A percentile compares a stretch with the other conserved stretches of the same genome.
Conservation (phyloP, 202 grass and related monocot species). For the Cymbopogon flexuosus region DNA sequence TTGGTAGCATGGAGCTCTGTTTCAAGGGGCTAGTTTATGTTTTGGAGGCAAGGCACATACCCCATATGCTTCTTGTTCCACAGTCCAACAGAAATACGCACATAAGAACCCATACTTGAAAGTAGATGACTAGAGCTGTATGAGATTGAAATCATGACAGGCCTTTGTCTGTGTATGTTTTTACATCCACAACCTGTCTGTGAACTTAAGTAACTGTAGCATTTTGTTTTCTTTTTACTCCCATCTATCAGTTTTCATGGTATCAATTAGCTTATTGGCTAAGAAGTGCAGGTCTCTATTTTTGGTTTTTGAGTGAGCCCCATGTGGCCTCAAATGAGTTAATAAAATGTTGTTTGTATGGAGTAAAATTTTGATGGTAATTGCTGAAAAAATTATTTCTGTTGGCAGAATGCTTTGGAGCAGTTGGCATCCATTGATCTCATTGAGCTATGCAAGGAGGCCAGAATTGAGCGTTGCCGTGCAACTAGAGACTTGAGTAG, state of each 20-base stretch:
- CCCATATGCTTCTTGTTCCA: background rate
- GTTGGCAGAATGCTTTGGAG: conserved; percentile 79
- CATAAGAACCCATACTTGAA: background rate
- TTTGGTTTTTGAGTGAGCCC: background rate
- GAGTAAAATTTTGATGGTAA: background rate
- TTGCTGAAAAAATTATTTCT: conserved; percentile 31
- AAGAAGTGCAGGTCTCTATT: background rate
- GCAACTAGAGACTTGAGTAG: conserved; percentile 95
- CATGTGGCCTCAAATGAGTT: background rate
- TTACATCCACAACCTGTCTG: background rate
- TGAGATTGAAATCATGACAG: background rate
- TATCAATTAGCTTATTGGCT: background rate
- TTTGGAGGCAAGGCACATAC: background rate
- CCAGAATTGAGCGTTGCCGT: conserved; percentile 77
- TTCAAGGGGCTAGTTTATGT: background rate
- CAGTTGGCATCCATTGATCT: conserved; percentile 85
- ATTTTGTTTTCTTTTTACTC: background rate
- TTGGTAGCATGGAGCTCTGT: background rate
- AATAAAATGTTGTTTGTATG: background rate
- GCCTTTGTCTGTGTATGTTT: too few relatives aligned
- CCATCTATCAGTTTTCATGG: background rate
- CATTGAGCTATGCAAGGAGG: conserved; percentile 85
- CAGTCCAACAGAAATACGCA: background rate
- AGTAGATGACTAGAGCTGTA: background rate
- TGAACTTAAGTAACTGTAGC: background rate